These are phyloP conservation scores for Punctularia strigosozonata DNA, from an alignment of 768 basidiomycete species.

Conservation along the genomic window DNA sequence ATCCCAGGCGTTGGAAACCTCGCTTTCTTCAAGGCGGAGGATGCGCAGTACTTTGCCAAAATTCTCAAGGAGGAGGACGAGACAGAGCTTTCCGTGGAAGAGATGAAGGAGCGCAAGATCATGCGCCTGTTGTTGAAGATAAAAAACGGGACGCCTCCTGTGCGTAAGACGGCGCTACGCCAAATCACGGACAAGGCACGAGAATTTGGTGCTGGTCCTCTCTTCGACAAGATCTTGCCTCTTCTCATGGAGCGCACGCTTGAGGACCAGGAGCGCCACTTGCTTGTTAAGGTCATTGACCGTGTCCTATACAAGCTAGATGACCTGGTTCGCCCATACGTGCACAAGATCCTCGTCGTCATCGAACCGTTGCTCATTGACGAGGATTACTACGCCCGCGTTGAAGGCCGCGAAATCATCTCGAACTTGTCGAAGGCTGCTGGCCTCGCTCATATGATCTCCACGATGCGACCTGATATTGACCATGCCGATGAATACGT, in stretches of 20 bases:
- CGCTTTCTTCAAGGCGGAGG: slow-evolving; percentile 97
- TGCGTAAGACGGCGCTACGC: slow-evolving; percentile 92
- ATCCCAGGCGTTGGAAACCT: slow-evolving; percentile 96
- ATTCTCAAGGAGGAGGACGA: slow-evolving; percentile 95
- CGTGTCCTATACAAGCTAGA: slow-evolving; percentile 98
- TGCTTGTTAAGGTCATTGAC: slow-evolving; percentile 98
- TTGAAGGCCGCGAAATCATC: slow-evolving; percentile 98
- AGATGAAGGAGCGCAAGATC: slow-evolving; percentile 99
- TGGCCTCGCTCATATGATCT: slow-evolving; percentile 99
- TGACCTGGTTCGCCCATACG: slow-evolving; percentile 96
- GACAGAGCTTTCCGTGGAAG: slow-evolving; percentile 83
- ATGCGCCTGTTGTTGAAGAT: slow-evolving; percentile 97
- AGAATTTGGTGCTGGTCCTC: slow-evolving; percentile 94
- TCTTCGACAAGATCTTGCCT: slow-evolving; percentile 98
- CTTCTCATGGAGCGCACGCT: slow-evolving; percentile 96
- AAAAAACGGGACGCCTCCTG: slow-evolving; percentile 98
- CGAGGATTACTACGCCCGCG: slow-evolving; percentile 92
- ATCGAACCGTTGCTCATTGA: slow-evolving; percentile 98
- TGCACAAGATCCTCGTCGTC: slow-evolving; percentile 98
- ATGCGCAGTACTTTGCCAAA: slow-evolving; percentile 96
- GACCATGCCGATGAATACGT: slow-evolving; percentile 99
- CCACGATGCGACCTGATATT: slow-evolving; percentile 99
- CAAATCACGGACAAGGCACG: slow-evolving; percentile 99
- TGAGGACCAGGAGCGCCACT: slow-evolving; percentile 96
- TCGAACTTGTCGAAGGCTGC: slow-evolving; percentile 98